phyloP scores from a whole-genome alignment of 2,329 filamentous ascomycete species.

The Ophiosphaerella herpotricha region DNA sequence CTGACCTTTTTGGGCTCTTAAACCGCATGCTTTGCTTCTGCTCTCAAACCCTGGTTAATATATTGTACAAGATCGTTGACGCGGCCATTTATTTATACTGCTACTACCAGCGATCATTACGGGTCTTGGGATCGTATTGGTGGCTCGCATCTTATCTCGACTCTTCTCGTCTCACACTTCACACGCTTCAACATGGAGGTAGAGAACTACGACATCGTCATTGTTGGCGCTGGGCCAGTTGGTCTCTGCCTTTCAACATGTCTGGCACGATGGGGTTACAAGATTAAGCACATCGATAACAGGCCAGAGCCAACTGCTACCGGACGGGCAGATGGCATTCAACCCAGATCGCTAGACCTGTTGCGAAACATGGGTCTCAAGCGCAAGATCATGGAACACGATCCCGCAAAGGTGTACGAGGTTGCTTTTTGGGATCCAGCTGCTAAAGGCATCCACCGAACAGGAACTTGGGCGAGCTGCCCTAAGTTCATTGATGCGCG shows the following conservation, averaged over 20 bases:
- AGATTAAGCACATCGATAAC: conserved; percentile 94
- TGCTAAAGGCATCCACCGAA: conserved; percentile 60
- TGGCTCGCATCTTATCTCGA: conserved; percentile 1
- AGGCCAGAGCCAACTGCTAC: conserved; percentile 82
- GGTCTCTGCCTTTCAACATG: conserved; percentile 87
- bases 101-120: not conserved
- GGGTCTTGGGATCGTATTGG: conserved; percentile 1
- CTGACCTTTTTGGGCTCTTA: conserved; percentile 16
- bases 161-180: not conserved
- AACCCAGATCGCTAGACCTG: conserved; percentile 85
- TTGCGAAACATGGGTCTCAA: conserved; percentile 90
- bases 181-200: conserved; percentile 16
- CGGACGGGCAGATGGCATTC: conserved; percentile 88
- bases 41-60: conserved; percentile 16
- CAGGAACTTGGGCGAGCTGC: conserved; percentile 81
- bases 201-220: conserved; percentile 71
- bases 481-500: conserved; percentile 75
- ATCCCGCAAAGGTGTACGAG: conserved; percentile 82
- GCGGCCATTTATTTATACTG: conserved; percentile 8
- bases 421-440: conserved; percentile 69
- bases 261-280: conserved; percentile 90
- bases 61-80: conserved; percentile 8
- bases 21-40: conserved; percentile 9
- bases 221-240: conserved; percentile 86
- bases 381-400: conserved; percentile 81